Evolutionary conservation across 1,284 basidiomycete species (phyloP), one percentile per base, ranked within the genome.

Genomic region (Irpex sp.): DNA sequence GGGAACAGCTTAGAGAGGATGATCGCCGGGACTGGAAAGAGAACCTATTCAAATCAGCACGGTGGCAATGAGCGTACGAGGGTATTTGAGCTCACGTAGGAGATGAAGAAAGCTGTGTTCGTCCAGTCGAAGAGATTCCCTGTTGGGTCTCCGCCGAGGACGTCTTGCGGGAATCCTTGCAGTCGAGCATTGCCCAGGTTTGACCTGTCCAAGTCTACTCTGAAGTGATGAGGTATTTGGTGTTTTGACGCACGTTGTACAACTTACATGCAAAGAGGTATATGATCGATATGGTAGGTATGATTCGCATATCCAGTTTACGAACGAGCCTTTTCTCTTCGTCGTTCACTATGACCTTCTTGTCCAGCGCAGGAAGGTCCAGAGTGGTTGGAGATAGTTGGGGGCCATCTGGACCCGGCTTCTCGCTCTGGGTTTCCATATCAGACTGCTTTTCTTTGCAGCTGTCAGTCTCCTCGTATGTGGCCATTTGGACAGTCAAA

Each of bases 101-200:
- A 83, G 72, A 91, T 84, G 73, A 85, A 91, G 72, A 91, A 91
- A 2, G 80, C 80, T 0, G 90, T 87, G 63, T 84, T 88, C 57
- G 89, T 74, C 88, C 88, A 90, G 68, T 89, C 88, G 67, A 87
- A 91, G 21, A 83, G 74, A 16, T 78, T 66, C 1, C 89, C 89
- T 0, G 83, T 85, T 6, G 81, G 80, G 67, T 91, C 90, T 2
- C 88, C 88, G 23, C 78, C 78, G 6, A 91, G 80, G 12, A 80
- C 73, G 63, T 90, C 88, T 51, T 80, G 69, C 1, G 86, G 81
- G 4, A 91, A 74, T 1, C 86, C 86, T 72, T 88, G 88, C 42
- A 91, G 74, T 51, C 88, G 81, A 49, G 90, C 90, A 69, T 91
- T 91, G 12, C 90, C 89, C 47, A 91, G 68, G 67, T 91, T 91